These are phyloP conservation scores for Silene latifolia DNA, from an alignment of 148 eudicot genomes.

Conservation along the genomic window DNA sequence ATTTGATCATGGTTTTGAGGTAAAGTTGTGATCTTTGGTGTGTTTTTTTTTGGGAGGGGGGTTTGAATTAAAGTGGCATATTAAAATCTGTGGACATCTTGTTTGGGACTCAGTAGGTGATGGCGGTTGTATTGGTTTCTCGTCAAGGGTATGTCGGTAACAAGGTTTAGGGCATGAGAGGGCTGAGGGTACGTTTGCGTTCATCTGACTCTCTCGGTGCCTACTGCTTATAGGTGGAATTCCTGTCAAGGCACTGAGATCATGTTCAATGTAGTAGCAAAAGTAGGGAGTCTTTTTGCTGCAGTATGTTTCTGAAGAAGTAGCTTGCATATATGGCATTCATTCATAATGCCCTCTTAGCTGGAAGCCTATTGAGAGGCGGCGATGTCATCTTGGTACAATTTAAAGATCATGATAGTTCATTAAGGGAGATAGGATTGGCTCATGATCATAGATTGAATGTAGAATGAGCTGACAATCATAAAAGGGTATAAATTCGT, in stretches of 20 bases:
- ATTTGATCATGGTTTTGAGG: background rate
- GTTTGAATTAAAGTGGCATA: background rate
- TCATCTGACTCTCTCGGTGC: too few species aligned
- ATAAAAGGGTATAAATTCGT: background rate
- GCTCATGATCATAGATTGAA: background rate
- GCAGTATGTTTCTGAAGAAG: background rate
- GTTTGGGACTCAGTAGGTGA: too few species aligned
- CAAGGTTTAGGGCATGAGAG: too few species aligned
- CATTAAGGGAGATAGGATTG: background rate
- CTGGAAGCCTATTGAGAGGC: background rate
- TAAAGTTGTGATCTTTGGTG: background rate
- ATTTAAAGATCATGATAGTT: background rate
- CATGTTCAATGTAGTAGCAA: too few species aligned
- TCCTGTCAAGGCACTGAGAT: too few species aligned
- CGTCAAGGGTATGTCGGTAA: too few species aligned
- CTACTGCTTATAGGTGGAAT: too few species aligned
- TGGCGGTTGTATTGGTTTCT: too few species aligned
- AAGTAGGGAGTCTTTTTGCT: background rate
- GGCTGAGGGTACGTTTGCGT: too few species aligned
- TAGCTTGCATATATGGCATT: background rate
- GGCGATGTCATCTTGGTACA: background rate
- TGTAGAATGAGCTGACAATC: background rate
- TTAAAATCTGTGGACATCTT: too few species aligned
- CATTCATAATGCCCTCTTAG: background rate
- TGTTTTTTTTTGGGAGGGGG: background rate